Evolutionary conservation across 1,284 basidiomycete genomes (phyloP), one percentile per base, ranked within the genome.

Genomic region (Coriolopsis trogii): DNA sequence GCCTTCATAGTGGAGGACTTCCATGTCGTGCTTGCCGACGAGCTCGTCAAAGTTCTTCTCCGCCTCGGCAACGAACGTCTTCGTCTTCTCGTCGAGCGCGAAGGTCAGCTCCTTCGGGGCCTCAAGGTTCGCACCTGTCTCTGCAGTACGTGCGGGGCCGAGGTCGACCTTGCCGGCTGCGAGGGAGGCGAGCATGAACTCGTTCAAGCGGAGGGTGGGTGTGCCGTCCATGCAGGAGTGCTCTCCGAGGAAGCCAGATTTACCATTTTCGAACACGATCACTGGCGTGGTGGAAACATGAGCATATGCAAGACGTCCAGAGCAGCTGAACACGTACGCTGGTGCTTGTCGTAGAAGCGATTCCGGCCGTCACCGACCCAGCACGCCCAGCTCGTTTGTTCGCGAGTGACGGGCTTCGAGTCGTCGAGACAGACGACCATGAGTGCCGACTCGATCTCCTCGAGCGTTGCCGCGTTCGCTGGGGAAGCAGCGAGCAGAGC

Each of bases 191-290:
- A 98, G 75, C 48, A 94, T 76, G 70, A 95, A 99, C 70, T 99
- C 96, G 76, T 97, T 98, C 78, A 98, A 73, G 49, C 96, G 88
- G 28, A 98, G 77, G 0, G 96, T 98, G 0, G 96, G 92, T 0
- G 95, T 98, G 39, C 96, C 96, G 67, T 98, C 96, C 91, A 95
- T 93, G 68, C 91, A 93, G 12, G 91, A 93, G 71, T 96, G 93
- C 66, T 92, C 89, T 30, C 89, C 89, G 1, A 91, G 73, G 77
- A 97, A 99, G 1, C 93, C 96, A 24, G 93, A 93, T 54, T 94
- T 91, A 48, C 94, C 97, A 61, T 94, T 92, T 59, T 93, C 90
- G 65, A 91, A 97, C 30, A 97, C 91, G 63, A 98, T 85, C 49
- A 97, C 91, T 93, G 65, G 3, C 38, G 25, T 39, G 26, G 47